Evolutionary conservation across 192 early-diverging fungal species (phyloP).

Genomic region (Entomortierella parvispora): DNA sequence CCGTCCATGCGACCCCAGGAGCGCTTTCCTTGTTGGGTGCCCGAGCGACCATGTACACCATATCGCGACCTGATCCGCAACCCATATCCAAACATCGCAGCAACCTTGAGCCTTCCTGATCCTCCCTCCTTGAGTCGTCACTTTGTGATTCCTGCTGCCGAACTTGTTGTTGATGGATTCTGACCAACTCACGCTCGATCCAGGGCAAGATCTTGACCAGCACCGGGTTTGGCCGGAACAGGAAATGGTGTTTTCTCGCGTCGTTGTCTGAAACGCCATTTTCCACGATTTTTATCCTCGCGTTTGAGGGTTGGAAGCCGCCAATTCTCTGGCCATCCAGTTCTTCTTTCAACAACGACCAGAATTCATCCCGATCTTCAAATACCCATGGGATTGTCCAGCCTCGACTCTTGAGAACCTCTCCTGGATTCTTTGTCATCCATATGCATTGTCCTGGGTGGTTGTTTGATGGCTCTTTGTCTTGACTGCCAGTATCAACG

Average conservation of each 20-base stretch:
- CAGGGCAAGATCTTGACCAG: constrained; percentile 22
- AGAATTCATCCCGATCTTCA: constrained; percentile 23
- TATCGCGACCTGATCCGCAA: constrained; percentile 55
- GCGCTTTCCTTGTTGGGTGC: neutral
- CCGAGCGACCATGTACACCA: constrained; percentile 47
- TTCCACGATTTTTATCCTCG: neutral
- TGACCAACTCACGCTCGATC: constrained; percentile 28
- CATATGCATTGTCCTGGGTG: no score
- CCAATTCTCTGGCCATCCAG: neutral
- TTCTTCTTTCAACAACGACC: constrained; percentile 6
- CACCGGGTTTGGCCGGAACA: constrained; percentile 50
- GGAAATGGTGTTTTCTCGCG: constrained; percentile 14
- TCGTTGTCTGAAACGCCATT: neutral
- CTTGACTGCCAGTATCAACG: no score
- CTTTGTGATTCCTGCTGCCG: no score
- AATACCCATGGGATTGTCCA: constrained; percentile 49
- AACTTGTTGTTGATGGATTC: no score
- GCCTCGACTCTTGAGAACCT: constrained; percentile 29
- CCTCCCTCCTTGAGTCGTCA: no score
- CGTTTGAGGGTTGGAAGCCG: neutral
- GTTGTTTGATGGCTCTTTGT: no score
- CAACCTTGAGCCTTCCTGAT: neutral
- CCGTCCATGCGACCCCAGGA: constrained; percentile 21
- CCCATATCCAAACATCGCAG: constrained; percentile 52
- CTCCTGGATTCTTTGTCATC: neutral